Base-by-base conservation (phyloP, 805 yeast genomes). In the Blastobotrys americana region DNA sequence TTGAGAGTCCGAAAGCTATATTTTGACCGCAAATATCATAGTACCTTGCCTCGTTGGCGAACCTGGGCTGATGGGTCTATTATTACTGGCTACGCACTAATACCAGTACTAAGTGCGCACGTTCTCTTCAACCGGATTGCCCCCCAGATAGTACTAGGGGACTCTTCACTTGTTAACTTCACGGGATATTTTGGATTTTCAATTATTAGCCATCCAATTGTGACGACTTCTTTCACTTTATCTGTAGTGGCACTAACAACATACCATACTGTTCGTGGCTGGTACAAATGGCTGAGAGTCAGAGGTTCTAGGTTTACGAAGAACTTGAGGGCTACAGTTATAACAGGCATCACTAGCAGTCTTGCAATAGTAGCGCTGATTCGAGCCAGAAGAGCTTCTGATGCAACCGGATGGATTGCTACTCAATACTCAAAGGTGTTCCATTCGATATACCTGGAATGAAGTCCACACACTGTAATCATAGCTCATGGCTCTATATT, bases 71-170 rank as follows among this genome's bases (percentile, higher is more conserved):
- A 60, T 22, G 58, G 55, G 3, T 64, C 83, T 2, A 86, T 87
- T 2, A 59, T 78, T 17, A 68, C 82, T 3, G 90, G 90, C 0
- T 80, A 78, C 57, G 34, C 76, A 8, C 60, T 80, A 34, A 44
- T 72, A 0, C 74, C 77, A 0, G 53, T 74, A 6, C 45, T 78
- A 1, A 41, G 52, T 0, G 70, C 61, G 34, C 89, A 82, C 56
- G 64, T 68, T 15, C 48, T 61, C 13, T 69, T 70, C 41, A 68
- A 72, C 48, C 65, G 84, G 45, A 33, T 70, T 3, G 64, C 65
- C 0, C 87, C 90, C 0, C 36, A 66, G 17, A 10, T 54, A 2
- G 64, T 78, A 1, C 84, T 80, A 47, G 87, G 84, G 0, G 88
- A 81, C 55, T 74, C 82, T 2, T 69, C 80, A 1, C 15, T 70